Percentiles rank a stretch among this genome's conserved stretches.
phyloP scores from a whole-genome alignment of 192 early-diverging fungal genomes.

The Pecoramyces ruminantium region DNA sequence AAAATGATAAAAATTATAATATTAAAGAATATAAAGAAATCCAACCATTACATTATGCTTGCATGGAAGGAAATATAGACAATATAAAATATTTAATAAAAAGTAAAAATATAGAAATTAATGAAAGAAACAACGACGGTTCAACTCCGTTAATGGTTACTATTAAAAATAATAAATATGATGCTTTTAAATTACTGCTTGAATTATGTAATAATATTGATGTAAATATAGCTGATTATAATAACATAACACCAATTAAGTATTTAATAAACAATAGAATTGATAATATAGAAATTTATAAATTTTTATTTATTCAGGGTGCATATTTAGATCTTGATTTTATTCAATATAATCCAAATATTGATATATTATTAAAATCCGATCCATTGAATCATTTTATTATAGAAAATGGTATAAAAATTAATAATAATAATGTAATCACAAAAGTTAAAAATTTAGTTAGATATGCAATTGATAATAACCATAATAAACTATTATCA shows the following conservation, averaged over 20 bases:
- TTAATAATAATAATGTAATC: neutral
- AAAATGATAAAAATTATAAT: neutral
- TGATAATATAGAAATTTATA: neutral
- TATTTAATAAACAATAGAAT: neutral
- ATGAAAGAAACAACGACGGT: neutral
- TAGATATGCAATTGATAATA: neutral
- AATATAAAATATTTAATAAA: neutral
- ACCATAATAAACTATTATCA: neutral
- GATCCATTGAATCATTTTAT: neutral
- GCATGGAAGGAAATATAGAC: neutral
- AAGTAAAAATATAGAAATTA: neutral
- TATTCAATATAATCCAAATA: neutral
- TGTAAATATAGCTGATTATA: neutral
- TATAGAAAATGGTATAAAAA: neutral
- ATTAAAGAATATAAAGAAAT: neutral
- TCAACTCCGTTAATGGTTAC: neutral
- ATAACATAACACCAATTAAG: neutral
- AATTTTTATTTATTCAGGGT: neutral
- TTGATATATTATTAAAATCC: neutral
- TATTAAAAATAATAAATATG: neutral
- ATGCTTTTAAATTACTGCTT: neutral
- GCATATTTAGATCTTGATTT: neutral
- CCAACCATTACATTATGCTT: neutral
- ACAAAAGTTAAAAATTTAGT: neutral
- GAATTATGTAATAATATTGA: neutral